Evolutionary conservation across 805 yeast genomes (phyloP), one percentile per base, ranked within the genome.

Genomic region (Myxozyma lipomycoides): DNA sequence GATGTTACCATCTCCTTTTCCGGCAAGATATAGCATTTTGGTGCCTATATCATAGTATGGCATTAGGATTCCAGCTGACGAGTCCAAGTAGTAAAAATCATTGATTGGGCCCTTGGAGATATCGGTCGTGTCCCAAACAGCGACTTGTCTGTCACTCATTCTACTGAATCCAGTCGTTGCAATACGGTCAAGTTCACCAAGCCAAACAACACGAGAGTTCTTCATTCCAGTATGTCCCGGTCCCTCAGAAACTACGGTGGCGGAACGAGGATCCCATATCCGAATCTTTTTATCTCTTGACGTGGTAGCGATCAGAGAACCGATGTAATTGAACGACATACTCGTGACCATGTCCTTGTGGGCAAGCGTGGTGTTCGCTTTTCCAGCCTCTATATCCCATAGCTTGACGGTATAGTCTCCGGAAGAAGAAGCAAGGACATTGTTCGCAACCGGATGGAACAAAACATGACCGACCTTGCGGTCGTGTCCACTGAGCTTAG

Each of bases 91-190:
- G 63, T 84, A 76, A 67, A 90, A 88, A 0, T 95, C 97, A 46
- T 89, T 95, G 58, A 93, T 78, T 40, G 96, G 89, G 30, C 98
- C 98, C 43, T 76, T 75, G 9, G 72, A 81, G 48, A 93, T 72
- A 61, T 84, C 78, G 30, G 76, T 73, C 19, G 89, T 75, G 62
- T 93, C 89, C 98, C 98, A 93, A 50, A 93, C 74, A 62, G 93
- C 98, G 53, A 91, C 74, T 71, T 93, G 98, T 67, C 99, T 87
- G 65, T 93, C 98, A 41, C 95, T 86, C 60, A 86, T 76, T 63
- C 85, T 80, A 24, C 95, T 87, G 67, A 93, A 93, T 1, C 99
- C 99, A 6, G 98, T 90, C 36, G 98, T 91, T 45, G 83, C 84
- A 34, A 93, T 71, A 61, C 97, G 78, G 64, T 90, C 84, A 41